Base-by-base conservation (phyloP, 129 eudicot species). In the Pulicaria dysenterica region DNA sequence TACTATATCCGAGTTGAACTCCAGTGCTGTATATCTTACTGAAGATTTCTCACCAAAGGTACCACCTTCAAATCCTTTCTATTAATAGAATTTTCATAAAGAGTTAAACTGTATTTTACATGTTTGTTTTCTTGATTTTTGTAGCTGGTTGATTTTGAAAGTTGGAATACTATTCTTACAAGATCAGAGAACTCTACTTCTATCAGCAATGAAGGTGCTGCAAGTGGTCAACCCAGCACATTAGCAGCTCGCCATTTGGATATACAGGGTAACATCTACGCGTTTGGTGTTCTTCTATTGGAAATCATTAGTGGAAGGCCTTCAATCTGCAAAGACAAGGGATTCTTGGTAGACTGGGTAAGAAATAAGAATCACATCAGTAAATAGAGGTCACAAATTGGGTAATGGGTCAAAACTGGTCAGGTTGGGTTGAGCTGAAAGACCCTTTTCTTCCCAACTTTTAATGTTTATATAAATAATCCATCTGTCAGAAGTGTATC, bases 41-140 rank as follows among this genome's bases (percentile, higher is more conserved):
- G 99, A 95, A 37, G 93, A 88, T 84, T 95, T 90, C 77, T 95
- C 89, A 48, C 99, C 99, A 46, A 91, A 88, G 95, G 97, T 91
- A 75, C 55, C 75, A 51, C 36, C 14, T 49, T 15, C 11, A 61
- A 4, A 4, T 31, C 17, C 8, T 57, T 24, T 45, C 12, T 11
- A 8, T 4, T 2, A 31, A 31, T n/a, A 15, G 16, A 31, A 17
- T 47, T 17, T 37, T 24, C 19, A 65, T 55, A n/a, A 7, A 38
- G n/a, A 31, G 48, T 39, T 48, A n/a, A n/a, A 40, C 11, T 15
- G 40, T 41, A 17, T 65, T 69, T 17, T 45, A 31, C 63, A 58
- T 10, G 54, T 56, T 19, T 3, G 66, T 68, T 65, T 78, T 64
- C 38, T 59, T 38, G 43, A 42, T 61, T 49, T 55, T 9, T 82